Percentiles rank a stretch among this genome's conserved stretches.
phyloP scores from a whole-genome alignment of 2,329 filamentous ascomycete species.

The Ophiostoma pallidulum region DNA sequence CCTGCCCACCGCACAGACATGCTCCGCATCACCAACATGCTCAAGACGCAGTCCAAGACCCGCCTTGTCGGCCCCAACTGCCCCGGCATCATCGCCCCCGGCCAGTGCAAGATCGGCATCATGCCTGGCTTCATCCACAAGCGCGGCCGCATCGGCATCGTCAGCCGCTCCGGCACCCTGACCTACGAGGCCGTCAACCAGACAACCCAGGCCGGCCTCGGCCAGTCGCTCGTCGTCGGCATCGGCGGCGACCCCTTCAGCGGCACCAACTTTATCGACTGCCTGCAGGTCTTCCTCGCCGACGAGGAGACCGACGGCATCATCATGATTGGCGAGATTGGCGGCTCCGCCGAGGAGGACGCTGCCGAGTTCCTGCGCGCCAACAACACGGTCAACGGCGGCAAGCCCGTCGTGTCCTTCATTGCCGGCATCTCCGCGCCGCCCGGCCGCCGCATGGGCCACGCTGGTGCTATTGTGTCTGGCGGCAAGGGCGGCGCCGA shows the following conservation, averaged over 20 bases:
- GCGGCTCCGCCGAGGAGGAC: constrained; percentile 94
- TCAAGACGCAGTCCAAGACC: constrained; percentile 96
- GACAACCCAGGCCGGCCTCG: constrained; percentile 92
- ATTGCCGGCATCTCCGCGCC: constrained; percentile 97
- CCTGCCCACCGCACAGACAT: too few relatives aligned
- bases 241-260: constrained; percentile 98
- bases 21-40: constrained; percentile 96
- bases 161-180: constrained; percentile 93
- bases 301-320: constrained; percentile 97
- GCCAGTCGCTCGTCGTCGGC: constrained; percentile 95
- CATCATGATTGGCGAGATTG: constrained; percentile 99
- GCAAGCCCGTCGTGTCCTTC: constrained; percentile 95
- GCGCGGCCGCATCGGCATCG: constrained; percentile 95
- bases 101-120: constrained; percentile 99
- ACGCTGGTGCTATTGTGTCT: constrained; percentile 95
- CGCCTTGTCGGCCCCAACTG: constrained; percentile 96
- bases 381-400: constrained; percentile 75
- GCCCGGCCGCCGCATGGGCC: constrained; percentile 93
- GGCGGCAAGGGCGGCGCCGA: constrained; percentile 97
- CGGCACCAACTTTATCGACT: constrained; percentile 99
- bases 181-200: constrained; percentile 99
- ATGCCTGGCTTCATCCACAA: constrained; percentile 99
- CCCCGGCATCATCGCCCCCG: constrained; percentile 88
- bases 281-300: constrained; percentile 90
- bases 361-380: constrained; percentile 90